Percentiles rank a stretch among this genome's conserved stretches.
phyloP scores from a whole-genome alignment of 148 eudicot species.

The Gaultheria prostrata region DNA sequence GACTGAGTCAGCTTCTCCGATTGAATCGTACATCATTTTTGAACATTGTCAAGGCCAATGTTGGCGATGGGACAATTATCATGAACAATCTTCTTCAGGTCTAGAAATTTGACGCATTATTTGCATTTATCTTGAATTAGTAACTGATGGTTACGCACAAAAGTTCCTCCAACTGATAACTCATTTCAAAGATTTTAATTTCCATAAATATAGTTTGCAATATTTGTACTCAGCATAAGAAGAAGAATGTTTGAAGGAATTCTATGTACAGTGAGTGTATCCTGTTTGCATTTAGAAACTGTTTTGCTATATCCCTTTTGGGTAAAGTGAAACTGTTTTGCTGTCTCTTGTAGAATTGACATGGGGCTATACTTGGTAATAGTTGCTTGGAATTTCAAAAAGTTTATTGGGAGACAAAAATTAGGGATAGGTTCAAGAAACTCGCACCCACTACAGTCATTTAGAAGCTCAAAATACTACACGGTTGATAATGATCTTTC shows the following conservation, averaged over 20 bases:
- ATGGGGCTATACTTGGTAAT: background rate
- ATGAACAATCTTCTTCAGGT: slow-evolving; percentile 81
- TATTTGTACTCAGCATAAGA: background rate
- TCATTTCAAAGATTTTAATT: background rate
- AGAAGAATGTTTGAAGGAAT: background rate
- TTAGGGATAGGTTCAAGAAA: background rate
- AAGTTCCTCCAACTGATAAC: background rate
- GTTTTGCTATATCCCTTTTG: background rate
- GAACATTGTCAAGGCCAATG: slow-evolving; percentile 66
- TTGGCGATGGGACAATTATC: slow-evolving; percentile 79
- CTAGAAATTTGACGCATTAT: slow-evolving; percentile 9
- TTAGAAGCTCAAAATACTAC: background rate
- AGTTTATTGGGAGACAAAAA: background rate
- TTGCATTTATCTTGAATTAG: background rate
- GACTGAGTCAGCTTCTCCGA: slow-evolving; percentile 64
- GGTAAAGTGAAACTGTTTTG: background rate
- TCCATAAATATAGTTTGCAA: background rate
- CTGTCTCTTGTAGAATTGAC: background rate
- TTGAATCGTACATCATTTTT: slow-evolving; percentile 62
- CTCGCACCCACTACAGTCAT: background rate
- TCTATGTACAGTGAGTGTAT: background rate
- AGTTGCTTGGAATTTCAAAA: background rate
- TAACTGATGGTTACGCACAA: background rate
- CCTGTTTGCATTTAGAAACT: background rate
- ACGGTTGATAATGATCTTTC: background rate